Evolutionary conservation across 2,329 filamentous ascomycete genomes (phyloP).

Genomic region (Aspergillus amoenus): DNA sequence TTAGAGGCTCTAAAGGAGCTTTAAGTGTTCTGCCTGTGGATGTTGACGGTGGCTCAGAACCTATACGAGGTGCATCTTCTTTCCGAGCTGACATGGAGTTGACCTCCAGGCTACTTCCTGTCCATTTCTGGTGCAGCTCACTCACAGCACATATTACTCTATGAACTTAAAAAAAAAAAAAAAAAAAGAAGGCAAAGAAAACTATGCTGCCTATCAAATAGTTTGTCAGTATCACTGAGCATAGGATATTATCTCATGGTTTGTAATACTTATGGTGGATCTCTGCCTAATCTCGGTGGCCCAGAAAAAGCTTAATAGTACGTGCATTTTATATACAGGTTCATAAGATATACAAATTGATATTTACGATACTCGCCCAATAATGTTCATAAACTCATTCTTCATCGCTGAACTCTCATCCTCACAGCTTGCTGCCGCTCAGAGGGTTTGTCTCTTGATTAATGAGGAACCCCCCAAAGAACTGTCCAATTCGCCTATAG

Average conservation of each 20-base stretch:
- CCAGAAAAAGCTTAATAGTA: too few relatives aligned
- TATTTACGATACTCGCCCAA: too few relatives aligned
- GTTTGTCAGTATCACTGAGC: too few relatives aligned
- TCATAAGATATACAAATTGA: too few relatives aligned
- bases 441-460: conserved; percentile 10
- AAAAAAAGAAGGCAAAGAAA: too few relatives aligned
- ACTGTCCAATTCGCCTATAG: conserved; percentile 31
- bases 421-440: background rate
- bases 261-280: too few relatives aligned
- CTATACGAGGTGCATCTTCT: background rate
- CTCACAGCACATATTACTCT: background rate
- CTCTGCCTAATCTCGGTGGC: too few relatives aligned
- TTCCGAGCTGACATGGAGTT: background rate
- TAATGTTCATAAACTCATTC: background rate
- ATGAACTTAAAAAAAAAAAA: background rate
- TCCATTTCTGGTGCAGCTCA: background rate
- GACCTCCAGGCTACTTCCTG: background rate
- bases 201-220: too few relatives aligned
- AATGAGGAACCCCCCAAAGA: conserved; percentile 36
- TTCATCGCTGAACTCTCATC: background rate
- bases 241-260: too few relatives aligned
- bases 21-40: background rate
- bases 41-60: background rate
- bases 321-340: too few relatives aligned
- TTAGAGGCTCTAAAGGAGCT: background rate